phyloP scores from a whole-genome alignment of 2,329 filamentous ascomycete species.

The Hypoxylon sp. region DNA sequence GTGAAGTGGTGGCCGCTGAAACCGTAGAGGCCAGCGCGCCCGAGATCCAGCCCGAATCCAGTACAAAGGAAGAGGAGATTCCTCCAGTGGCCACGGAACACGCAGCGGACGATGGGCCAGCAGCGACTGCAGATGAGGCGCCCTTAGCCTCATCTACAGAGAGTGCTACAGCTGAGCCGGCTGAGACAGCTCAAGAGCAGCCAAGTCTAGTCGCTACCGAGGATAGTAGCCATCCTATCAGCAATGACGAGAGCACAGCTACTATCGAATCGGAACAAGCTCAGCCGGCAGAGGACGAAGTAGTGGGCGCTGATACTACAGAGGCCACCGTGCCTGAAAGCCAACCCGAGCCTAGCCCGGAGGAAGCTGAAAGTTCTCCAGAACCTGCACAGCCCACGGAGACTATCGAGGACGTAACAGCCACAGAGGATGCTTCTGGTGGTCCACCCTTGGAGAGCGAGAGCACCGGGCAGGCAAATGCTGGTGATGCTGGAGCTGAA shows the following conservation, averaged over 20 bases:
- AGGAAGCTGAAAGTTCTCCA: not conserved
- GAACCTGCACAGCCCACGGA: not conserved
- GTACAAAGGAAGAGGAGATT: not conserved
- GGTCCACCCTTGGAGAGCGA: constrained; percentile 16
- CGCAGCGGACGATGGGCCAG: not conserved
- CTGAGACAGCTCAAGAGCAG: not conserved
- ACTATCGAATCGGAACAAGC: constrained; percentile 1
- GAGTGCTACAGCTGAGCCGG: not conserved
- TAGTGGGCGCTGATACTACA: constrained; percentile 1
- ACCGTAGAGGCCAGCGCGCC: constrained; percentile 2
- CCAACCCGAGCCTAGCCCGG: not conserved
- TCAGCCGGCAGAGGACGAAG: not conserved
- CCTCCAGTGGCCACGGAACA: not conserved
- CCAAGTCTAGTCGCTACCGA: not conserved
- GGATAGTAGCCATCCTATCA: not conserved
- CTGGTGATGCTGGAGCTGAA: constrained; percentile 15
- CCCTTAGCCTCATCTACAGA: constrained; percentile 15
- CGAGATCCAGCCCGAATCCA: constrained; percentile 4
- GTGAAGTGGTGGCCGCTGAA: constrained; percentile 1
- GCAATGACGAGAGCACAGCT: not conserved
- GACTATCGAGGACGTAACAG: not conserved
- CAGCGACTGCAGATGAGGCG: constrained; percentile 8
- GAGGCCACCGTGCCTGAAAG: constrained; percentile 3
- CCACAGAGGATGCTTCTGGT: constrained; percentile 14
- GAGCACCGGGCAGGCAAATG: constrained; percentile 8